Conservation (phyloP, 2,329 filamentous ascomycete genomes). For the Monilinia vaccinii-corymbosi region DNA sequence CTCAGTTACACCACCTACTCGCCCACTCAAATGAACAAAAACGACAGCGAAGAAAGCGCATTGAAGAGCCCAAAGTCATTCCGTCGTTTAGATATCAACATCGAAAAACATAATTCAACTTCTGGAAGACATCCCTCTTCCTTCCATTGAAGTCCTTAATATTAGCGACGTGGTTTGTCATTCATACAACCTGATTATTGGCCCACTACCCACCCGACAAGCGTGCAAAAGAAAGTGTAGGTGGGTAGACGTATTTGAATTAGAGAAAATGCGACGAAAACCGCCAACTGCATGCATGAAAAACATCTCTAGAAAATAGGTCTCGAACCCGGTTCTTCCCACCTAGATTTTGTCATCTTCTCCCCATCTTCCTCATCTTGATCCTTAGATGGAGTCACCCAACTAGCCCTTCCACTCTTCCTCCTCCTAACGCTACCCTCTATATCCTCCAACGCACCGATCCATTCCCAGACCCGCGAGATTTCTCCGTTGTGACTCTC, state of each 20-base stretch:
- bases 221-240: too few relatives aligned
- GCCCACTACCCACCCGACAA: too few relatives aligned
- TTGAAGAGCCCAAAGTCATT: too few relatives aligned
- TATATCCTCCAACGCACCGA: slow-evolving; percentile 43
- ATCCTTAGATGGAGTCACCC: slow-evolving; percentile 19
- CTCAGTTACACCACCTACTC: too few relatives aligned
- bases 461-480: slow-evolving; percentile 61
- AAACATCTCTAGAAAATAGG: slow-evolving; percentile 26
- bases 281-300: not conserved
- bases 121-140: too few relatives aligned
- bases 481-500: slow-evolving; percentile 57
- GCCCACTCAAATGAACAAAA: too few relatives aligned
- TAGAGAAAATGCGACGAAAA: not conserved
- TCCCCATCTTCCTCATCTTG: not conserved
- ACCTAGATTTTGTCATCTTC: slow-evolving; percentile 17
- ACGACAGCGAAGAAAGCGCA: too few relatives aligned
- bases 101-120: too few relatives aligned
- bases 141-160: too few relatives aligned
- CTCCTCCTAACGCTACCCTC: slow-evolving; percentile 35
- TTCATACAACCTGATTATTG: too few relatives aligned
- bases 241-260: not conserved
- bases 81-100: too few relatives aligned
- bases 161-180: too few relatives aligned
- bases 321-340: slow-evolving; percentile 23
- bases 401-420: slow-evolving; percentile 38